Percentiles rank a stretch among this genome's conserved stretches.
Evolutionary conservation across 108 stramenopile genomes (phyloP).

Genomic region (Schizochytrium sp.): DNA sequence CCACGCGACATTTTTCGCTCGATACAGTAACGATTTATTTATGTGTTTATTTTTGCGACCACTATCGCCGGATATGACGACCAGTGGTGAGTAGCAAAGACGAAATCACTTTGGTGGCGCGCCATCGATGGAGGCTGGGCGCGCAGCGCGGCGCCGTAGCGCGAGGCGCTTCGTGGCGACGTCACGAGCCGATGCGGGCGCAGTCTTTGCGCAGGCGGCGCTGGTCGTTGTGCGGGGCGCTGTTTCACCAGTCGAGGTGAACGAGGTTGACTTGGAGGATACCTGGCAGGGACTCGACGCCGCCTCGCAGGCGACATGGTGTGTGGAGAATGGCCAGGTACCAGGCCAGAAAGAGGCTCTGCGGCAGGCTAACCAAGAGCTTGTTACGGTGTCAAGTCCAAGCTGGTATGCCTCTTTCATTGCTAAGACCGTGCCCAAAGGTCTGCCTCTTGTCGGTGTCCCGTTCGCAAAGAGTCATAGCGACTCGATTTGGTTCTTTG

Average conservation of each 20-base stretch:
- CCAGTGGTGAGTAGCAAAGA: too few species aligned
- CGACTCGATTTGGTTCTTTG: not conserved
- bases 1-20: too few species aligned
- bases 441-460: not conserved
- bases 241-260: not conserved
- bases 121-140: too few species aligned
- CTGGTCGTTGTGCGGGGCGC: not conserved
- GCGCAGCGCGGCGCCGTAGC: not conserved
- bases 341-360: not conserved
- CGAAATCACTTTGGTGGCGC: too few species aligned
- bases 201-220: not conserved
- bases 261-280: not conserved
- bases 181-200: not conserved
- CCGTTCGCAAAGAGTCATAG: not conserved
- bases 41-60: too few species aligned
- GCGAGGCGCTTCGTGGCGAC: not conserved
- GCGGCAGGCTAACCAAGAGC: not conserved
- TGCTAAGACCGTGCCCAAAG: not conserved
- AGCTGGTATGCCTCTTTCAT: not conserved
- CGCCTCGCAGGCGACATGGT: not conserved
- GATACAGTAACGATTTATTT: too few species aligned
- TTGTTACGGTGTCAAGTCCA: not conserved
- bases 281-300: not conserved
- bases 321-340: not conserved
- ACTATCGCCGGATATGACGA: too few species aligned